phyloP scores from a whole-genome alignment of 2,329 filamentous ascomycete species.

The Penicillium frequentans region DNA sequence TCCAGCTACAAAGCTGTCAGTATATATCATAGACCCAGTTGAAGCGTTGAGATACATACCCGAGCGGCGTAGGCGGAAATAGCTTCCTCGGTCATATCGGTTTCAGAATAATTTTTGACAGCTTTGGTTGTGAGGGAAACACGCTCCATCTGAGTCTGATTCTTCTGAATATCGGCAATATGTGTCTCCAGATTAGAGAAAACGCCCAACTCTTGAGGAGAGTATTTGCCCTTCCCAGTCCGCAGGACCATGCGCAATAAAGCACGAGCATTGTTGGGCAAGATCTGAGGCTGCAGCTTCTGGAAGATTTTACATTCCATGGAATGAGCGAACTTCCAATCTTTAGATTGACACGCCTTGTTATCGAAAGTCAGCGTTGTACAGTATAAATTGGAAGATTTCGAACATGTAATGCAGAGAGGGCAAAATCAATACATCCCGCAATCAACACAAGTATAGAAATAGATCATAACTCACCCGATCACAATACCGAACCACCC shows the following conservation, averaged over 20 bases:
- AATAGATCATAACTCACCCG: slow-evolving; percentile 45
- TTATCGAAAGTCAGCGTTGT: slow-evolving; percentile 1
- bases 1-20: slow-evolving; percentile 46
- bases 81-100: slow-evolving; percentile 44
- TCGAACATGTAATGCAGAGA: background rate
- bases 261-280: slow-evolving; percentile 59
- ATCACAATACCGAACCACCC: slow-evolving; percentile 59
- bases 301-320: slow-evolving; percentile 58
- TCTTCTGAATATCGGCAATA: slow-evolving; percentile 47
- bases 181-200: slow-evolving; percentile 51
- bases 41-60: slow-evolving; percentile 30
- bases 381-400: background rate
- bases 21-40: background rate
- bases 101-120: slow-evolving; percentile 53
- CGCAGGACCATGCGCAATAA: slow-evolving; percentile 55
- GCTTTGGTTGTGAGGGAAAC: slow-evolving; percentile 56
- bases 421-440: background rate
- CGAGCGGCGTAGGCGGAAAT: slow-evolving; percentile 48
- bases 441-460: background rate
- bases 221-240: slow-evolving; percentile 35
- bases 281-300: slow-evolving; percentile 44
- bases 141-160: slow-evolving; percentile 46
- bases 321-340: slow-evolving; percentile 62
- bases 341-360: slow-evolving; percentile 59
- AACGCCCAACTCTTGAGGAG: slow-evolving; percentile 40